Percentiles rank a stretch among this genome's conserved stretches.
phyloP scores from a whole-genome alignment of 352 stramenopile species.

The Ophiocytium majus region DNA sequence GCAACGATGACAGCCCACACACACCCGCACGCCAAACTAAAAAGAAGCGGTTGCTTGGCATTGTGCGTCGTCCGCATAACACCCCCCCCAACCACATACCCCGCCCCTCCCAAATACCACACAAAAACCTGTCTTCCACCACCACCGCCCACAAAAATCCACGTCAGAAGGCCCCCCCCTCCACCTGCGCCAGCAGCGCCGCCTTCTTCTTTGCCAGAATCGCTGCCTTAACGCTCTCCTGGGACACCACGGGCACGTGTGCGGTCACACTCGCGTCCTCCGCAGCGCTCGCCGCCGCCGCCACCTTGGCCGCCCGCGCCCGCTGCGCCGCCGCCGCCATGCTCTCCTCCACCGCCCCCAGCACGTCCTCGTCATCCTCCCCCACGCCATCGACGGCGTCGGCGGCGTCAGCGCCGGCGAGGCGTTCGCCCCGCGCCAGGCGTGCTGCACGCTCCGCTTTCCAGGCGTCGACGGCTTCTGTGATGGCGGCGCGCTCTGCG shows the following conservation, averaged over 20 bases:
- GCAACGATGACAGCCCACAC: too few relatives aligned
- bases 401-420: too few relatives aligned
- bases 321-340: conserved; percentile 26
- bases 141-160: not conserved
- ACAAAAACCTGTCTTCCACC: too few relatives aligned
- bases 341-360: conserved; percentile 35
- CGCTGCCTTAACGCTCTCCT: conserved; percentile 48
- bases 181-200: conserved; percentile 34
- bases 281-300: conserved; percentile 33
- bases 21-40: too few relatives aligned
- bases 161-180: conserved; percentile 14
- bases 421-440: not conserved
- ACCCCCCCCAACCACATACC: too few relatives aligned
- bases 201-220: conserved; percentile 52
- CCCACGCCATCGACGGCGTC: not conserved
- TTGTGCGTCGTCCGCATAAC: too few relatives aligned
- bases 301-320: too few relatives aligned
- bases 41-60: too few relatives aligned
- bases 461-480: not conserved
- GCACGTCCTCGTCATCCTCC: conserved; percentile 37
- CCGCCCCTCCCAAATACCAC: too few relatives aligned
- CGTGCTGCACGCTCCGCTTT: not conserved
- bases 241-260: conserved; percentile 47
- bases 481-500: not conserved
- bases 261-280: conserved; percentile 33